Evolutionary conservation across 2,329 filamentous ascomycete genomes (phyloP).

Genomic region (Verticillium klebahnii): DNA sequence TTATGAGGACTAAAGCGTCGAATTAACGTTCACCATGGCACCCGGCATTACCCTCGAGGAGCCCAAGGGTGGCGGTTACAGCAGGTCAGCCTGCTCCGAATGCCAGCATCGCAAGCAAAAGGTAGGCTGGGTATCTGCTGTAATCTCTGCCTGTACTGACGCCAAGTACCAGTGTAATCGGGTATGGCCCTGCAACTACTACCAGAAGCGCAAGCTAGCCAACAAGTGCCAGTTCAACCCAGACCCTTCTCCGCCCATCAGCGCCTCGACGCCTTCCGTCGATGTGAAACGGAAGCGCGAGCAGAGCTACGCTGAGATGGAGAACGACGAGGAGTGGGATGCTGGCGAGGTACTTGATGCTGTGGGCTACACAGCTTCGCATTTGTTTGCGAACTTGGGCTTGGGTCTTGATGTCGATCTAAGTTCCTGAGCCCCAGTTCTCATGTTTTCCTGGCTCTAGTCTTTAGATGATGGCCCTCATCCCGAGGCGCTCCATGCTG

Average conservation of each 20-base stretch:
- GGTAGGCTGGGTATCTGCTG: constrained; percentile 13
- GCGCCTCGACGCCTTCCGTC: constrained; percentile 10
- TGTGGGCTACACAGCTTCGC: constrained; percentile 28
- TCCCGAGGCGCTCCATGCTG: constrained; percentile 8
- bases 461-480: constrained; percentile 11
- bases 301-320: not conserved
- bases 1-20: not conserved
- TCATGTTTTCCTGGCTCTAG: not conserved
- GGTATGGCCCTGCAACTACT: constrained; percentile 34
- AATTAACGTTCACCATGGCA: not conserved
- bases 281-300: constrained; percentile 9
- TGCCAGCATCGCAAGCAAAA: constrained; percentile 35
- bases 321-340: constrained; percentile 16
- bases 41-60: not conserved
- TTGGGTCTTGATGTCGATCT: constrained; percentile 1
- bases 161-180: constrained; percentile 26
- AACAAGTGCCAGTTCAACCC: constrained; percentile 28
- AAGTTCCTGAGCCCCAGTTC: not conserved
- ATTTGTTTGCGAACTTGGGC: constrained; percentile 23
- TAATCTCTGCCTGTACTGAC: not conserved
- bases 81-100: constrained; percentile 34
- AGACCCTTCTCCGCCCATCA: not conserved
- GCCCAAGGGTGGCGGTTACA: not conserved
- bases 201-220: constrained; percentile 32
- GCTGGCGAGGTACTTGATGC: constrained; percentile 25